Percentiles rank a stretch among this genome's conserved stretches.
phyloP scores from a whole-genome alignment of 768 basidiomycete species.

The Chalciporus pseudorubinellus region DNA sequence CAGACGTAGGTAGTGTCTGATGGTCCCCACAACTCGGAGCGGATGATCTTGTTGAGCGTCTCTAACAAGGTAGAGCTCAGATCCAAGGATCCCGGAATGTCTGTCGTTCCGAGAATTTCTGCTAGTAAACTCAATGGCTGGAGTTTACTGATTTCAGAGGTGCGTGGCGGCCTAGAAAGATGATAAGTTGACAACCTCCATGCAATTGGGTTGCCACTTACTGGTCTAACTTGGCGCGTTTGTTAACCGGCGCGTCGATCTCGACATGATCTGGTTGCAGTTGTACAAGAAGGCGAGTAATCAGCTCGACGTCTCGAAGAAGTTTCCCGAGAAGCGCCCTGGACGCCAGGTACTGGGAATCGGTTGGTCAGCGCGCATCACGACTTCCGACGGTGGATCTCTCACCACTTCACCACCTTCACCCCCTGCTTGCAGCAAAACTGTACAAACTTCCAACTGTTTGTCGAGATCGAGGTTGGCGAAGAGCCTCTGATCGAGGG shows the following conservation, averaged over 20 bases:
- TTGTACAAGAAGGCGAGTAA: conserved; percentile 48
- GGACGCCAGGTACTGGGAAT: conserved; percentile 40
- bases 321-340: conserved; percentile 50
- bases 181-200: not conserved
- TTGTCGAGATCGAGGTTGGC: conserved; percentile 47
- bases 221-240: conserved; percentile 63
- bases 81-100: conserved; percentile 66
- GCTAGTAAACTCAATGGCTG: conserved; percentile 55
- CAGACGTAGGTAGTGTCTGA: conserved; percentile 77
- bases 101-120: conserved; percentile 66
- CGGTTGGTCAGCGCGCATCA: not conserved
- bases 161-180: conserved; percentile 11
- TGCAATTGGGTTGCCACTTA: conserved; percentile 39
- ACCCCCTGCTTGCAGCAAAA: conserved; percentile 54
- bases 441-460: conserved; percentile 52
- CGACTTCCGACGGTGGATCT: not conserved
- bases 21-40: conserved; percentile 48
- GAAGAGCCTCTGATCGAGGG: conserved; percentile 58
- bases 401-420: conserved; percentile 50
- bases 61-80: conserved; percentile 73
- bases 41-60: conserved; percentile 63
- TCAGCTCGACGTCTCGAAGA: conserved; percentile 49
- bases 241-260: conserved; percentile 49
- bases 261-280: conserved; percentile 47
- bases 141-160: conserved; percentile 39